phyloP scores from a whole-genome alignment of 2,329 filamentous ascomycete genomes.

The Scytalidium lignicola region DNA sequence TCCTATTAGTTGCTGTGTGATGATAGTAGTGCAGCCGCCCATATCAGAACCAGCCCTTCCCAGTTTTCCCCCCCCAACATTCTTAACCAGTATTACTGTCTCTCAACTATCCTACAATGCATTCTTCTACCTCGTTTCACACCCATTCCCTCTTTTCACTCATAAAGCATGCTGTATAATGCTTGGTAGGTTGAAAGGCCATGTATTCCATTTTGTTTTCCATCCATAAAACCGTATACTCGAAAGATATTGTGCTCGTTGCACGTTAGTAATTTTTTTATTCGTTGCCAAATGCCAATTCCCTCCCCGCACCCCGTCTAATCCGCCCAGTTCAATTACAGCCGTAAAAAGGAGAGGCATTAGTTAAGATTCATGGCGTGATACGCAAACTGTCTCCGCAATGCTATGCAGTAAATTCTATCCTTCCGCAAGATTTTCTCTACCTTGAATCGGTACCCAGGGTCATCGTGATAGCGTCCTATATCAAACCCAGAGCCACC shows the following conservation, averaged over 20 bases:
- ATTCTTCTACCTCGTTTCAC: background rate
- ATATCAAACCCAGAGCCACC: slow-evolving; percentile 15
- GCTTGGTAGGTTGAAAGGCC: background rate
- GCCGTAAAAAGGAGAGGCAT: slow-evolving; percentile 20
- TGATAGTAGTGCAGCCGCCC: too few species aligned
- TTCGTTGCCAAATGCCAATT: background rate
- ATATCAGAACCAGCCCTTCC: too few species aligned
- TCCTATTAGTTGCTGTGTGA: too few species aligned
- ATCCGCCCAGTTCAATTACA: background rate
- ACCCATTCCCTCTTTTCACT: background rate
- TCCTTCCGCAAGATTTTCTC: slow-evolving; percentile 5
- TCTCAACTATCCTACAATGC: background rate
- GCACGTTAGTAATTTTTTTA: background rate
- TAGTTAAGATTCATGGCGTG: slow-evolving; percentile 14
- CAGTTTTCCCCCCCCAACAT: too few species aligned
- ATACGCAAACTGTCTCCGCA: slow-evolving; percentile 4
- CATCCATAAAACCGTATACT: background rate
- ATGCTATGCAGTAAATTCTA: slow-evolving; percentile 17
- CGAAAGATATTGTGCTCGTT: background rate
- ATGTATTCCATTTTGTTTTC: background rate
- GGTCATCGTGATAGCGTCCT: slow-evolving; percentile 2
- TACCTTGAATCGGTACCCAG: slow-evolving; percentile 7
- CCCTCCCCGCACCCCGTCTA: background rate
- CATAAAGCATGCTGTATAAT: background rate
- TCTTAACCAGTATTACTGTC: background rate